Base-by-base conservation (phyloP, 2,329 filamentous ascomycete genomes). In the Xylariaceae sp. region DNA sequence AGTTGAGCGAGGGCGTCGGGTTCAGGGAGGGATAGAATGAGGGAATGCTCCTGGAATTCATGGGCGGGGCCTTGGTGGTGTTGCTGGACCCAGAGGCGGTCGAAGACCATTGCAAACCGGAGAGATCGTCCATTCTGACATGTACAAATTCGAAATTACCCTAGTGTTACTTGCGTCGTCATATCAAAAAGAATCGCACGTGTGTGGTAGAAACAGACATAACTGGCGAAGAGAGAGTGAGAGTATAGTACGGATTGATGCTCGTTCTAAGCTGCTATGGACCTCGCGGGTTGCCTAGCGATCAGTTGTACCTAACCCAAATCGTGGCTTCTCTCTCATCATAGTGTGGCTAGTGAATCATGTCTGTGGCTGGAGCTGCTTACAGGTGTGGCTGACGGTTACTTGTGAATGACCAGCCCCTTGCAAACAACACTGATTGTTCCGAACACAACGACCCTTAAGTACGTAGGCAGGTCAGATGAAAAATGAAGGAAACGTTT, bases 1-100 rank as follows among this genome's bases (percentile, higher is more conserved):
- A 73, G 62, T 82, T 75, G 56, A 82, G 80, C 45, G 83, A 82
- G 42, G 82, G 80, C 58, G 79, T 82, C 65, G 82, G 81, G 61
- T 78, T 82, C 59, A 86, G 74, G 2, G 80, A 74, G 42, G 70
- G 65, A 65, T 72, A 73, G 64, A 70, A 66, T 55, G 65, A 62
- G 53, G 68, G 65, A 37, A 68, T 61, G 64, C 63, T 71, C 65
- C 64, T 66, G 11, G 69, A 63, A 48, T 68, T 69, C 68, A 68
- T 66, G 54, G 68, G 62, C 51, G 62, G 55, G 55, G 68, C 62
- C 59, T 70, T 69, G 23, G 23, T 30, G 23, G 23, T 30, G 62
- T 59, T 65, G 56, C 57, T 59, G 59, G 68, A 66, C 34, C 62
- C 60, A 23, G 69, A 54, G 62, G 58, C 67, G 68, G 67, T 62